Percentiles rank a stretch among this genome's conserved stretches.
Conservation (phyloP, 2,329 filamentous ascomycete genomes). For the Chrysosphaeria jannelii region DNA sequence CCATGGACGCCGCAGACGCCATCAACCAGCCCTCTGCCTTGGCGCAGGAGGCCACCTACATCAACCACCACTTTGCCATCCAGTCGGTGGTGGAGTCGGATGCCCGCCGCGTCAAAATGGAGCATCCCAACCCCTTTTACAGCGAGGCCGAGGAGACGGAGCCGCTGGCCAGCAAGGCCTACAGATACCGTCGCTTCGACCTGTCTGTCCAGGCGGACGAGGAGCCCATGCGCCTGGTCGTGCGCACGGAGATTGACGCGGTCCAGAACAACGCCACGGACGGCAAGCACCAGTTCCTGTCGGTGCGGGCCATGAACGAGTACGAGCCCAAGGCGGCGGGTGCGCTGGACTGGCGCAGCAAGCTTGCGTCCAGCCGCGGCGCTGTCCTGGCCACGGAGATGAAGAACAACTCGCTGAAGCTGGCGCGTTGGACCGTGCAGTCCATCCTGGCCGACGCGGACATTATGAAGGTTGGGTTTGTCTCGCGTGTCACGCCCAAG, state of each 20-base stretch:
- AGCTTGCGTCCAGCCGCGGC: slow-evolving; percentile 81
- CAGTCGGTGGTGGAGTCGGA: slow-evolving; percentile 75
- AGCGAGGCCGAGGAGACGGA: slow-evolving; percentile 78
- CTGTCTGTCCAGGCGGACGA: slow-evolving; percentile 85
- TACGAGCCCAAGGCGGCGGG: slow-evolving; percentile 96
- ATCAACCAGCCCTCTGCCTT: slow-evolving; percentile 86
- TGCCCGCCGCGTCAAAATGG: slow-evolving; percentile 49
- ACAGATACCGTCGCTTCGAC: slow-evolving; percentile 96
- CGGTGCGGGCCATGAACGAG: slow-evolving; percentile 92
- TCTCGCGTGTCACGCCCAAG: slow-evolving; percentile 80
- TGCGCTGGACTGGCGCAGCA: slow-evolving; percentile 86
- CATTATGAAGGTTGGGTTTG: slow-evolving; percentile 97
- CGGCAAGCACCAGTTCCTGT: slow-evolving; percentile 72
- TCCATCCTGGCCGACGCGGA: slow-evolving; percentile 93
- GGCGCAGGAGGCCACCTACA: slow-evolving; percentile 92
- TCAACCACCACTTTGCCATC: slow-evolving; percentile 98
- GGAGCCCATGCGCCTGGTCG: slow-evolving; percentile 73
- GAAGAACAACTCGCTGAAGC: slow-evolving; percentile 99
- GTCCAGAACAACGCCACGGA: slow-evolving; percentile 83
- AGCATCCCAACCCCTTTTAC: slow-evolving; percentile 90
- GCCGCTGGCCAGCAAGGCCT: slow-evolving; percentile 79
- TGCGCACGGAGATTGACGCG: slow-evolving; percentile 89
- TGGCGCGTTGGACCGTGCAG: slow-evolving; percentile 91
- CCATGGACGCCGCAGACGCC: slow-evolving; percentile 62
- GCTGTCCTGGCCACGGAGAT: slow-evolving; percentile 96